A percentile compares a stretch with the other conserved stretches of the same genome.
phyloP scores from a whole-genome alignment of 306 rosid genomes.

The Trifolium pratense region DNA sequence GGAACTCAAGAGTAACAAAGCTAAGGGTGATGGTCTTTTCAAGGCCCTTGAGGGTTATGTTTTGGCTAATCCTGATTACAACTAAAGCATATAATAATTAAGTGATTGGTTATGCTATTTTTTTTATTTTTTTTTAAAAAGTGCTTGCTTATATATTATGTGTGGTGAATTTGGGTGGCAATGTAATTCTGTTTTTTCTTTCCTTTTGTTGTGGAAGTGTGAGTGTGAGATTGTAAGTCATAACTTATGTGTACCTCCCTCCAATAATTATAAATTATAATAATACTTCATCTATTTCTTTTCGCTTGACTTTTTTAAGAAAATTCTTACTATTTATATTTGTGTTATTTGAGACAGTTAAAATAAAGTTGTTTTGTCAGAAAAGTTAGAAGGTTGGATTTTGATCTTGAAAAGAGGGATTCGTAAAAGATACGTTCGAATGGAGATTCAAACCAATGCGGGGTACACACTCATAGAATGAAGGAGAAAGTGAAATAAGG shows the following conservation, averaged over 20 bases:
- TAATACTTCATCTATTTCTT: too few relatives aligned
- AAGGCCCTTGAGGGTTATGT: conserved; percentile 51
- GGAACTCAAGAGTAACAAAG: conserved; percentile 39
- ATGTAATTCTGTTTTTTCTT: neutral
- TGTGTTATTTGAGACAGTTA: too few relatives aligned
- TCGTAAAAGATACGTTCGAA: too few relatives aligned
- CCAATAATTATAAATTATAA: neutral
- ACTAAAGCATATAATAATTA: neutral
- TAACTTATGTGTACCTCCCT: neutral
- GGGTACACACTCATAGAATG: too few relatives aligned
- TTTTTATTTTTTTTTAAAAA: too few relatives aligned
- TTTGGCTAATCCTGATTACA: conserved; percentile 47
- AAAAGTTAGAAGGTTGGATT: too few relatives aligned
- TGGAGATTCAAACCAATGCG: too few relatives aligned
- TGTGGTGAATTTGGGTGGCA: neutral
- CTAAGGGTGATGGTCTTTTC: conserved; percentile 48
- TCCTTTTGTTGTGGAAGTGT: neutral
- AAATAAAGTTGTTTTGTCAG: too few relatives aligned
- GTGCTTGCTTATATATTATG: neutral
- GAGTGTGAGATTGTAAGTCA: neutral
- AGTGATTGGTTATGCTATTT: too few relatives aligned
- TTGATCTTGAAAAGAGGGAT: too few relatives aligned
- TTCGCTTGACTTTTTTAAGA: neutral
- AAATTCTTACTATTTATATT: too few relatives aligned
- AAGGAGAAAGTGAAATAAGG: too few relatives aligned